Evolutionary conservation across 371 early-diverging fungal genomes (phyloP).

Genomic region (Nematocida ironsii): DNA sequence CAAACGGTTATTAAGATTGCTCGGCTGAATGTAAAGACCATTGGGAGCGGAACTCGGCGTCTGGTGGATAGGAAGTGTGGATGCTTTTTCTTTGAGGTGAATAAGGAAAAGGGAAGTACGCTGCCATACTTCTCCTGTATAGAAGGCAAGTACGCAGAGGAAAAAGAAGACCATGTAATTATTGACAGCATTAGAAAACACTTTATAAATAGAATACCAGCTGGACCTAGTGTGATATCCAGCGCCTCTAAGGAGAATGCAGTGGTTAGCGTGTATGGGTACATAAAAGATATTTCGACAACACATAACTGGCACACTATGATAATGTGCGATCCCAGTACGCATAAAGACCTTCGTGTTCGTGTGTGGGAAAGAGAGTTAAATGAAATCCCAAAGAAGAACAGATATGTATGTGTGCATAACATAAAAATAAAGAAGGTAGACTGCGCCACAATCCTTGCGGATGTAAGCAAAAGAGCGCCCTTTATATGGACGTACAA

Average conservation of each 20-base stretch:
- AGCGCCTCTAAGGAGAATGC: background rate
- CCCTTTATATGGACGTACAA: constrained; percentile 1
- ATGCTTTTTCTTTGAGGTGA: constrained; percentile 22
- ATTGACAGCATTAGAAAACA: background rate
- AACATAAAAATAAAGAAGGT: constrained; percentile 1
- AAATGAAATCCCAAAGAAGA: constrained; percentile 1
- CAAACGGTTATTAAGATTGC: constrained; percentile 9
- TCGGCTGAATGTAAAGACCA: background rate
- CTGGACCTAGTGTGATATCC: constrained; percentile 3
- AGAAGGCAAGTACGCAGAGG: background rate
- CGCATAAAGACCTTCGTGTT: constrained; percentile 16
- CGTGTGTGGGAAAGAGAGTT: constrained; percentile 13
- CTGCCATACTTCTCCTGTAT: background rate
- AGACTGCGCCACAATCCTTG: background rate
- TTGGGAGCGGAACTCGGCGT: background rate
- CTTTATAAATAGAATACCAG: constrained; percentile 11
- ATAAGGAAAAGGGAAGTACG: background rate
- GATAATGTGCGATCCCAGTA: background rate
- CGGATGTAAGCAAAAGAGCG: constrained; percentile 4
- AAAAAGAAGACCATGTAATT: background rate
- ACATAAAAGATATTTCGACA: constrained; percentile 8
- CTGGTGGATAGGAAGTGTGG: constrained; percentile 36
- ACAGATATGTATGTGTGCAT: background rate
- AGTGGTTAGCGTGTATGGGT: constrained; percentile 17
- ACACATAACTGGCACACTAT: background rate